Conservation (phyloP, 2,329 filamentous ascomycete species). For the Xylariaceae sp. region DNA sequence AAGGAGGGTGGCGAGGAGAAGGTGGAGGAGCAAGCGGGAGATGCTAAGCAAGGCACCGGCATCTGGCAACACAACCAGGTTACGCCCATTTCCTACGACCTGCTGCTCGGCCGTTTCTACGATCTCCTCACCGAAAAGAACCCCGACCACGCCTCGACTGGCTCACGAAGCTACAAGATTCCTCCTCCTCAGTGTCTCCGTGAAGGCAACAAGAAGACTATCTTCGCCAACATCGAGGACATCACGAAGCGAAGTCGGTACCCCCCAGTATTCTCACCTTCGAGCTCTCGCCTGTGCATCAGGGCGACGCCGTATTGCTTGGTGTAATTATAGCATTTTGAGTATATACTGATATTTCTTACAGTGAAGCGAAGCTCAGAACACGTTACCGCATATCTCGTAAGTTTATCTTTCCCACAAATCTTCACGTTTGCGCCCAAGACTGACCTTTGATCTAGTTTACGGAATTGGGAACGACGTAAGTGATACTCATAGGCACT, state of each 20-base stretch:
- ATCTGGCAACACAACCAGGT: conserved; percentile 82
- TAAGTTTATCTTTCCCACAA: conserved; percentile 3
- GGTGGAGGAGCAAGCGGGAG: conserved; percentile 58
- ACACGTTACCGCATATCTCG: conserved; percentile 88
- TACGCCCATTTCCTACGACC: conserved; percentile 73
- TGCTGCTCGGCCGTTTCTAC: conserved; percentile 90
- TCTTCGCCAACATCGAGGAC: conserved; percentile 98
- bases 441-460: conserved; percentile 42
- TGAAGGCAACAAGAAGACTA: conserved; percentile 99
- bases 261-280: no score
- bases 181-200: conserved; percentile 96
- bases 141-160: conserved; percentile 85
- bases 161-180: conserved; percentile 96
- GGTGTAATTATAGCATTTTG: neutral
- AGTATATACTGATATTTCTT: conserved; percentile 7
- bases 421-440: neutral
- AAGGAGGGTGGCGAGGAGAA: conserved; percentile 45
- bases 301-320: neutral
- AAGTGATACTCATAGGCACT: conserved; percentile 1
- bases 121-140: conserved; percentile 90
- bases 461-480: conserved; percentile 90
- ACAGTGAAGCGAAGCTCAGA: conserved; percentile 91
- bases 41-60: conserved; percentile 78
- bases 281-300: conserved; percentile 1
- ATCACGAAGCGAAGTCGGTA: conserved; percentile 90